Percentiles rank a stretch among this genome's conserved stretches.
phyloP scores from a whole-genome alignment of 345 rosid genomes.

The Anastatica hierochuntica region DNA sequence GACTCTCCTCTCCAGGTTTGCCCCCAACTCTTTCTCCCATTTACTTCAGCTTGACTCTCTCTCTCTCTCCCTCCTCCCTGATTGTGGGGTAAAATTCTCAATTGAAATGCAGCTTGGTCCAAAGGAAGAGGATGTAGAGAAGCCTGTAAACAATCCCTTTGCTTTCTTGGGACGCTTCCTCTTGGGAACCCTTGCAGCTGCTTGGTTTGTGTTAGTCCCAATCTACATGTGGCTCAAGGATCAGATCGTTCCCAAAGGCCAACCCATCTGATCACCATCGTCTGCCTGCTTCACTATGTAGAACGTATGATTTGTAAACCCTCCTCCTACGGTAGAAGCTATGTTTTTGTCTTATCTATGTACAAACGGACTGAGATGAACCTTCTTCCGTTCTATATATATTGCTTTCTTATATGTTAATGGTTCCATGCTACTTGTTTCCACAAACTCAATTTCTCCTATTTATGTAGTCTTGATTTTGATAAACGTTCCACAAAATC shows the following conservation, averaged over 20 bases:
- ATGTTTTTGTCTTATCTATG: not conserved
- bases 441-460: not conserved
- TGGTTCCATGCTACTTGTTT: not conserved
- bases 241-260: conserved; percentile 71
- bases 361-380: not conserved
- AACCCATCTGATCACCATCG: conserved; percentile 53
- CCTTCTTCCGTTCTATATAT: not conserved
- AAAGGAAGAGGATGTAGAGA: conserved; percentile 68
- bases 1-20: conserved; percentile 96
- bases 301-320: not conserved
- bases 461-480: not conserved
- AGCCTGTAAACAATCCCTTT: conserved; percentile 58
- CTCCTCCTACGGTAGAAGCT: too few species aligned
- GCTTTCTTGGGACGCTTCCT: conserved; percentile 58
- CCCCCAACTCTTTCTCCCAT: too few species aligned
- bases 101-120: conserved; percentile 68
- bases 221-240: conserved; percentile 99
- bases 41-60: too few species aligned
- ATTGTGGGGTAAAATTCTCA: not conserved
- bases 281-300: too few species aligned
- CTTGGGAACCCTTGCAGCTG: conserved; percentile 64
- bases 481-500: not conserved
- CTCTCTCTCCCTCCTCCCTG: not conserved
- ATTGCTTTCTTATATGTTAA: not conserved
- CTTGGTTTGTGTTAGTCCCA: conserved; percentile 75